A percentile compares a stretch with the other conserved stretches of the same genome.
Conservation (phyloP, 202 grass and related monocot species). For the Alloteropsis angusta region DNA sequence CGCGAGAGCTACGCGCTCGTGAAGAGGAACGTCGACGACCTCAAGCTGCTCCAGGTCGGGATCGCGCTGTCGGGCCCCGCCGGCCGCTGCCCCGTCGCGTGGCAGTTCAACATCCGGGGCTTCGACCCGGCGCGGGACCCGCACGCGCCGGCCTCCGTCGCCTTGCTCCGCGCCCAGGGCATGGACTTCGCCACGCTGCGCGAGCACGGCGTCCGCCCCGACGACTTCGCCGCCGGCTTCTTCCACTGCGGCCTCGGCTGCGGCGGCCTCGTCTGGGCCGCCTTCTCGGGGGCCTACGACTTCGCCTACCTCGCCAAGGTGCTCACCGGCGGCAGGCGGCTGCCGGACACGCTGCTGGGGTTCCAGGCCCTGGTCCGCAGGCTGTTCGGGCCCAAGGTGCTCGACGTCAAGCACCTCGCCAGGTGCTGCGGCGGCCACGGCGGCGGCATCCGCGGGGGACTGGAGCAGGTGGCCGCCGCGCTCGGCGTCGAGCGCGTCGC, state of each 20-base stretch:
- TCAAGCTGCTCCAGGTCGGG: slow-evolving; percentile 40
- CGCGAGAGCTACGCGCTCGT: slow-evolving; percentile 28
- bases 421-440: slow-evolving; percentile 15
- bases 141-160: slow-evolving; percentile 15
- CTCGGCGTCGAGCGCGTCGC: slow-evolving; percentile 18
- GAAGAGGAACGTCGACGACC: slow-evolving; percentile 29
- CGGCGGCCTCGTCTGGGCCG: slow-evolving; percentile 1
- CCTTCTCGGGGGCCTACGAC: slow-evolving; percentile 45
- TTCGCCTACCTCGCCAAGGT: slow-evolving; percentile 47
- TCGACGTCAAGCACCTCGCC: slow-evolving; percentile 45
- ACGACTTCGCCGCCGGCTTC: slow-evolving; percentile 22
- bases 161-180: slow-evolving; percentile 37
- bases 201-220: neutral
- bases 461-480: slow-evolving; percentile 22
- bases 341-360: slow-evolving; percentile 17
- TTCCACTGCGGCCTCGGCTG: neutral
- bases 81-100: slow-evolving; percentile 5
- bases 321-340: neutral
- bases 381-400: slow-evolving; percentile 30
- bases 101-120: slow-evolving; percentile 50
- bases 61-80: slow-evolving; percentile 7
- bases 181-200: neutral
- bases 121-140: slow-evolving; percentile 18
- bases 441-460: neutral
- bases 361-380: neutral